Percentiles rank a stretch among this genome's conserved stretches.
Conservation (phyloP, 2,329 filamentous ascomycete genomes). For the Diaporthe sp. region DNA sequence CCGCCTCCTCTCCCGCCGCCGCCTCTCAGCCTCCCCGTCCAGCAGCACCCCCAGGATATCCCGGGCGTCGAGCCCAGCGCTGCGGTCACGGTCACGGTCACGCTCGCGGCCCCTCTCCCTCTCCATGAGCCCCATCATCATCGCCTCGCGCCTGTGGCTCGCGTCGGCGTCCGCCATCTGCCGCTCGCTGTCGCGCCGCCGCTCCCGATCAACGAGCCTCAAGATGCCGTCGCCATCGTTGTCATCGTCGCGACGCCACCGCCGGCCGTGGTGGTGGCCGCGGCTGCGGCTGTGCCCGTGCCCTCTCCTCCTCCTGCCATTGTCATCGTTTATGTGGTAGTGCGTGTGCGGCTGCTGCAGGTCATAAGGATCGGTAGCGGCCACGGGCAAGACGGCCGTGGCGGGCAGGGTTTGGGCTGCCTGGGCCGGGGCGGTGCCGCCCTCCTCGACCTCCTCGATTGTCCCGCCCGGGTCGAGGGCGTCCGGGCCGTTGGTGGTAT, state of each 20-base stretch:
- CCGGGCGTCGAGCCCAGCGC: neutral
- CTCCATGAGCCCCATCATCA: conserved; percentile 32
- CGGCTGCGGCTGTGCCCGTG: neutral
- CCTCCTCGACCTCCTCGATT: conserved; percentile 33
- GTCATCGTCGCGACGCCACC: neutral
- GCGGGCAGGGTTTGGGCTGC: neutral
- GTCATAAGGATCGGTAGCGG: neutral
- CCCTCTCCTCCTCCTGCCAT: no score
- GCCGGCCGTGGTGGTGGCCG: no score
- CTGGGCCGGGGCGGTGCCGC: conserved; percentile 10
- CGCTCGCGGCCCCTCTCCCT: conserved; percentile 6
- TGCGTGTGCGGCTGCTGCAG: conserved; percentile 22
- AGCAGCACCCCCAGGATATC: conserved; percentile 9
- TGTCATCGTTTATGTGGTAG: conserved; percentile 4
- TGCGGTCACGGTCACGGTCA: neutral
- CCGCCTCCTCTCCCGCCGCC: neutral
- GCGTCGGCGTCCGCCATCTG: conserved; percentile 23
- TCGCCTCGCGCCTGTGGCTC: conserved; percentile 8
- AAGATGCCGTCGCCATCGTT: neutral
- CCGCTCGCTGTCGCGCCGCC: conserved; percentile 24
- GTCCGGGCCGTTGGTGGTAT: neutral
- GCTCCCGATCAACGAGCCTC: conserved; percentile 16
- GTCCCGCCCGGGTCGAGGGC: conserved; percentile 29
- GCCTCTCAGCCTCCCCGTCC: conserved; percentile 19
- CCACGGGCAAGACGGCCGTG: neutral